A percentile compares a stretch with the other conserved stretches of the same genome.
These are phyloP conservation scores for Galeopsis tetrahit DNA, from an alignment of 257 asterid genomes.

Conservation along the genomic window DNA sequence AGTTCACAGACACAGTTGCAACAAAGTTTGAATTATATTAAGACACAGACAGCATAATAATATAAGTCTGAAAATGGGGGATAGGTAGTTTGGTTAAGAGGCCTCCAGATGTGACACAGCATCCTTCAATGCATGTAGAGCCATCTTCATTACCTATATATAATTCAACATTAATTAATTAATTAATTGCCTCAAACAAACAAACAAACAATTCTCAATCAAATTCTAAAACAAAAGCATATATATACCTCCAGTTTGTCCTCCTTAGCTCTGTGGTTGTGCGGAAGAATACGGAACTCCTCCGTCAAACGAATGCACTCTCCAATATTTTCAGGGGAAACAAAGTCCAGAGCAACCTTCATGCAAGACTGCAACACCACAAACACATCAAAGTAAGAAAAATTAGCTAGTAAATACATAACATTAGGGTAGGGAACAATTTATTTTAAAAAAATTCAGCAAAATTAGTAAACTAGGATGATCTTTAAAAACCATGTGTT, in stretches of 20 bases:
- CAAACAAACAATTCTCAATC: no score
- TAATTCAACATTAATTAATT: conserved; percentile 1
- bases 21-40: no score
- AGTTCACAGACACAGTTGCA: no score
- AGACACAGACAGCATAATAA: no score
- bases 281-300: conserved; percentile 69
- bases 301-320: conserved; percentile 65
- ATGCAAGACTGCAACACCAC: conserved; percentile 59
- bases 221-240: neutral
- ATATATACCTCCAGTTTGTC: conserved; percentile 76
- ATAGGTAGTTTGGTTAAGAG: no score
- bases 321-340: conserved; percentile 64
- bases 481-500: no score
- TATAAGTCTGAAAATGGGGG: no score
- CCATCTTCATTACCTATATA: conserved; percentile 61
- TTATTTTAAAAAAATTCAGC: no score
- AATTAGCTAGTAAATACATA: neutral
- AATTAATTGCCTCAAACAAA: no score
- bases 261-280: conserved; percentile 58
- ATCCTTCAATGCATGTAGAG: conserved; percentile 45
- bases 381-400: conserved; percentile 10
- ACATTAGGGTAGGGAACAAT: no score
- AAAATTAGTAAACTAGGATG: no score
- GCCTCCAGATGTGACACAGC: conserved; percentile 32
- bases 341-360: conserved; percentile 77